phyloP scores from a whole-genome alignment of 495 filamentous ascomycete genomes.

The Letharia lupina region DNA sequence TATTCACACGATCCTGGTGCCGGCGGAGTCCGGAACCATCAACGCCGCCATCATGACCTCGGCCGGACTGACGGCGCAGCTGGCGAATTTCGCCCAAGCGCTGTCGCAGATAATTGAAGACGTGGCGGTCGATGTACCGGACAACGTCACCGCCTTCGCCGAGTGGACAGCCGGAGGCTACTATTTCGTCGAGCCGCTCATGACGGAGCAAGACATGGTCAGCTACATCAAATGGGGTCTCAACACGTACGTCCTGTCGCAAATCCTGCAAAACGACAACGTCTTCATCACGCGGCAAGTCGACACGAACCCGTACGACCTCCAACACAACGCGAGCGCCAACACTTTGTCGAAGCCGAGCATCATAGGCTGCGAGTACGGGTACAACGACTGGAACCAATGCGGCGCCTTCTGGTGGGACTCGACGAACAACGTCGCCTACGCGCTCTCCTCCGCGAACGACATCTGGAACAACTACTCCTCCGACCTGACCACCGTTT shows the following conservation, averaged over 20 bases:
- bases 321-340: background rate
- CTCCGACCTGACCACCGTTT: background rate
- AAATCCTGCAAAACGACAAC: slow-evolving; percentile 9
- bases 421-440: background rate
- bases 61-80: background rate
- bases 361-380: slow-evolving; percentile 4
- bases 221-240: background rate
- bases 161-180: slow-evolving; percentile 1
- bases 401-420: slow-evolving; percentile 13
- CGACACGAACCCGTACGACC: slow-evolving; percentile 9
- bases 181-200: background rate
- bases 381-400: slow-evolving; percentile 5
- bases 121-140: background rate
- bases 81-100: background rate
- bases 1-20: background rate
- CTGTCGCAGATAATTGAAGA: slow-evolving; percentile 4
- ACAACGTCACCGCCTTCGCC: slow-evolving; percentile 8
- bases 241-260: slow-evolving; percentile 11
- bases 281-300: slow-evolving; percentile 10
- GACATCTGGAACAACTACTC: slow-evolving; percentile 11
- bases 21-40: background rate
- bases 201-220: background rate
- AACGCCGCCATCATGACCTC: slow-evolving; percentile 1
- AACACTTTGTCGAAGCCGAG: background rate
- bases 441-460: background rate